Base-by-base conservation (phyloP, 148 eudicot genomes). In the Cornus suecica region DNA sequence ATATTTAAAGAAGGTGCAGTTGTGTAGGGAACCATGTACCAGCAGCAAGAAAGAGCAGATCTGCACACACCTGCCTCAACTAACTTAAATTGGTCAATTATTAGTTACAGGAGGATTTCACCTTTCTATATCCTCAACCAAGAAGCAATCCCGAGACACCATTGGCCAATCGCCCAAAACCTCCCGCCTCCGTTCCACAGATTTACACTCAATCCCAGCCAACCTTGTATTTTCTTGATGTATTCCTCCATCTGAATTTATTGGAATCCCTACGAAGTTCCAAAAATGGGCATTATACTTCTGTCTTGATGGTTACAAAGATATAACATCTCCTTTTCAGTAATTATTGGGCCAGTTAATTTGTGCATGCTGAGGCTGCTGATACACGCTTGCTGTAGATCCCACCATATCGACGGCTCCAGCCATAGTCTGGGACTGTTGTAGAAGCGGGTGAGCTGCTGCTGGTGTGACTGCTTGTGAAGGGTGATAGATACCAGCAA, bases 311-410 rank as follows among this genome's bases (percentile, higher is more conserved):
- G 78, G 78, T 62, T 74, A 69, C 64, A 70, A 25, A 37, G 24
- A 48, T 70, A 58, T 71, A 52, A 58, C 32, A 61, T 24, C 26
- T 70, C 70, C 67, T 74, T 52, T 69, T 88, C 79, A 93, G 83
- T 86, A 91, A 83, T 83, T 93, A 79, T 83, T 90, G 10, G 94
- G 90, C 98, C 98, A 93, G 80, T 87, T 89, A 69, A 89, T 78
- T 74, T 86, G 96, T 65, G 93, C 68, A 72, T 90, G 94, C 74
- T 87, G 96, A 65, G 92, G 86, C 75, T 86, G 98, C 75, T 87
- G 89, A 75, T 93, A 93, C 23, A 84, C 87, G 73, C 54, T 81
- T 68, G 87, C 71, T 31, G 88, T 72, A 10, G 98, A 80, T 23
- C 98, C 91, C 13, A 77, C 86, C 84, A 89, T 80, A 51, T 92